These are phyloP conservation scores for Cicer judaicum DNA, from an alignment of 306 rosid genomes.

Conservation along the genomic window DNA sequence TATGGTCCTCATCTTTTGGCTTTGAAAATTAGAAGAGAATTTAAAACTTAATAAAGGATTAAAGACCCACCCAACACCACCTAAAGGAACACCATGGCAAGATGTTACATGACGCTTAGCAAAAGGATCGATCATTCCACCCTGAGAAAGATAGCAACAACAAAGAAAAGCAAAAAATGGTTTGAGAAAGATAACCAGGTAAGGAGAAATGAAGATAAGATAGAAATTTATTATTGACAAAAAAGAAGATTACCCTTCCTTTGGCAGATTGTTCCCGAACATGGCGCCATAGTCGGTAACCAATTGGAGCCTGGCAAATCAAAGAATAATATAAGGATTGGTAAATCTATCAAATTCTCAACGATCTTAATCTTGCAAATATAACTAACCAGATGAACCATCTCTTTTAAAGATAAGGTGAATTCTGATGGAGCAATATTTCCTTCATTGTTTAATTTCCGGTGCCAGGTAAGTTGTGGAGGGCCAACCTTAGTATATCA, in stretches of 20 bases:
- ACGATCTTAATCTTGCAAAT: constrained; percentile 20
- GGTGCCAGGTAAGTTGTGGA: constrained; percentile 77
- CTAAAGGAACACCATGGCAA: constrained; percentile 82
- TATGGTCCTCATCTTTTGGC: constrained; percentile 25
- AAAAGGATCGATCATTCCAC: constrained; percentile 67
- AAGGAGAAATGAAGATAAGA: constrained; percentile 37
- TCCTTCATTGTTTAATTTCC: constrained; percentile 61
- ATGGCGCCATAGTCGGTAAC: constrained; percentile 72
- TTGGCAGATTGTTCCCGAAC: constrained; percentile 66
- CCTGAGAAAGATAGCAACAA: constrained; percentile 54
- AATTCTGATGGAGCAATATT: constrained; percentile 42
- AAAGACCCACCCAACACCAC: constrained; percentile 84
- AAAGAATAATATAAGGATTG: constrained; percentile 37
- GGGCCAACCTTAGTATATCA: constrained; percentile 56
- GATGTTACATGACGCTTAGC: constrained; percentile 60
- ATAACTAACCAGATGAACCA: constrained; percentile 63
- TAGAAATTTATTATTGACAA: background rate
- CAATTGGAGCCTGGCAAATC: constrained; percentile 78
- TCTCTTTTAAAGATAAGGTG: constrained; percentile 63
- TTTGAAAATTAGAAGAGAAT: constrained; percentile 31
- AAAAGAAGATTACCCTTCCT: constrained; percentile 70
- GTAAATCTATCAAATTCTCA: constrained; percentile 8
- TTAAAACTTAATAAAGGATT: constrained; percentile 14
- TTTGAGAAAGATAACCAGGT: constrained; percentile 34
- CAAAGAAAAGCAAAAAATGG: constrained; percentile 24